Evolutionary conservation across 192 early-diverging fungal genomes (phyloP).

Genomic region (Coemansia sp.): DNA sequence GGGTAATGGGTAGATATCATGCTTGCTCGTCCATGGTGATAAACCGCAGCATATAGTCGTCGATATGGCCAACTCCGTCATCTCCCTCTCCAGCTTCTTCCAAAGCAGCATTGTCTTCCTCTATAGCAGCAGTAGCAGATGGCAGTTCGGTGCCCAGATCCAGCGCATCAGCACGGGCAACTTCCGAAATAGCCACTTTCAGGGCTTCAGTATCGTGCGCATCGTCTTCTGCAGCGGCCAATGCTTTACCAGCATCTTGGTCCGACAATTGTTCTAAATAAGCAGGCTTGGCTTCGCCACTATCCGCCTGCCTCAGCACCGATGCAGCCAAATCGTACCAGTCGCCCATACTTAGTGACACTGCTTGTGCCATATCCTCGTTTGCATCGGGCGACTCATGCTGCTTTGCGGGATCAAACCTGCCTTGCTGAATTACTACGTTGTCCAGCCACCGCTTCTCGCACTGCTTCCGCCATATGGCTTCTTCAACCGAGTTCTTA

Average conservation of each 20-base stretch:
- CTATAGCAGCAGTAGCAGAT: slow-evolving; percentile 1
- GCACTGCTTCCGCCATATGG: slow-evolving; percentile 74
- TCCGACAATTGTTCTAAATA: slow-evolving; percentile 16
- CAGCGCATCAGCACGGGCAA: slow-evolving; percentile 38
- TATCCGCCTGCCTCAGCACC: slow-evolving; percentile 23
- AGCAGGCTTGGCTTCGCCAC: neutral
- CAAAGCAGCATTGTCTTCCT: neutral
- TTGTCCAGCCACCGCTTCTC: slow-evolving; percentile 77
- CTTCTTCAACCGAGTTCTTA: slow-evolving; percentile 72
- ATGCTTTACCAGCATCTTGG: slow-evolving; percentile 12
- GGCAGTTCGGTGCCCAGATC: slow-evolving; percentile 25
- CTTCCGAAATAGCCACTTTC: slow-evolving; percentile 30
- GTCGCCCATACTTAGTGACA: slow-evolving; percentile 25
- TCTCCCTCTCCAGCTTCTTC: slow-evolving; percentile 26
- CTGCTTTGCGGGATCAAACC: slow-evolving; percentile 54
- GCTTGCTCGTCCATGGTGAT: slow-evolving; percentile 8
- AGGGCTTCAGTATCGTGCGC: slow-evolving; percentile 32
- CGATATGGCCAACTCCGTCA: slow-evolving; percentile 64
- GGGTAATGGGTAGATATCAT: slow-evolving; percentile 1
- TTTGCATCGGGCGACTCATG: neutral
- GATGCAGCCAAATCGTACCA: slow-evolving; percentile 41
- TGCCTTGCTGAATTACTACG: slow-evolving; percentile 75
- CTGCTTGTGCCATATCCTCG: neutral
- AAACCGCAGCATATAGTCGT: slow-evolving; percentile 71
- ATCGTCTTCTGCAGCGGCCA: slow-evolving; percentile 31